A percentile compares a stretch with the other conserved stretches of the same genome.
phyloP scores from a whole-genome alignment of 1,139 yeast genomes.

The Taiozyma sp. region DNA sequence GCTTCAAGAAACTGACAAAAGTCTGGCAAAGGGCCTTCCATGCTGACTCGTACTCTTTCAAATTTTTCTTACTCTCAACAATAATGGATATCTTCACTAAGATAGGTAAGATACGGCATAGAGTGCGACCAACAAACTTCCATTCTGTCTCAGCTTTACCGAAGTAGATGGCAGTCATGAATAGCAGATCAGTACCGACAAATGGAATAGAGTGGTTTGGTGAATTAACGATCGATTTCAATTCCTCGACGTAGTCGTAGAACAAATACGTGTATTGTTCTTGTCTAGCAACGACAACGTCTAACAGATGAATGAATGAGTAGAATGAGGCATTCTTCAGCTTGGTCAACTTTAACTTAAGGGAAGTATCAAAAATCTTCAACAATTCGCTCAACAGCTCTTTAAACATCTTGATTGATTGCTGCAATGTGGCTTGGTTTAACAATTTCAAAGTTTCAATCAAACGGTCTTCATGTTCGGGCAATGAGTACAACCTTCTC shows the following conservation, averaged over 20 bases:
- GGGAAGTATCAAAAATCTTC: slow-evolving; percentile 31
- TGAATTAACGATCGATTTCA: neutral
- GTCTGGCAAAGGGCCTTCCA: slow-evolving; percentile 35
- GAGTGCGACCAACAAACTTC: slow-evolving; percentile 58
- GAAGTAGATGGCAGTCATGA: slow-evolving; percentile 42
- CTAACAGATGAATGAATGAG: slow-evolving; percentile 54
- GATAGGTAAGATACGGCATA: slow-evolving; percentile 53
- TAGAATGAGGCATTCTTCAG: slow-evolving; percentile 37
- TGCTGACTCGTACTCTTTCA: slow-evolving; percentile 30
- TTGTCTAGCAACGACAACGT: slow-evolving; percentile 60
- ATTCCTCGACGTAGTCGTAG: slow-evolving; percentile 37
- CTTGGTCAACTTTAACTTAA: slow-evolving; percentile 14
- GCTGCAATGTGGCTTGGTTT: slow-evolving; percentile 37
- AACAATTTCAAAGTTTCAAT: slow-evolving; percentile 39
- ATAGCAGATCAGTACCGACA: slow-evolving; percentile 47
- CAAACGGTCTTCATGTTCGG: slow-evolving; percentile 24
- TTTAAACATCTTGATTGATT: slow-evolving; percentile 48
- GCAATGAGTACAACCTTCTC: slow-evolving; percentile 34
- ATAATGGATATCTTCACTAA: slow-evolving; percentile 37
- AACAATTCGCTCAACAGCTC: slow-evolving; percentile 42
- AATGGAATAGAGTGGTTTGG: slow-evolving; percentile 31
- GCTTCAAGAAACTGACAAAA: slow-evolving; percentile 41
- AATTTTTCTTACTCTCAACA: slow-evolving; percentile 22
- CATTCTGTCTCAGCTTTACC: slow-evolving; percentile 47
- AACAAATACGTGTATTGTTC: slow-evolving; percentile 55